Conservation (phyloP, 257 asterid genomes). For the Solanum pinnatisectum region DNA sequence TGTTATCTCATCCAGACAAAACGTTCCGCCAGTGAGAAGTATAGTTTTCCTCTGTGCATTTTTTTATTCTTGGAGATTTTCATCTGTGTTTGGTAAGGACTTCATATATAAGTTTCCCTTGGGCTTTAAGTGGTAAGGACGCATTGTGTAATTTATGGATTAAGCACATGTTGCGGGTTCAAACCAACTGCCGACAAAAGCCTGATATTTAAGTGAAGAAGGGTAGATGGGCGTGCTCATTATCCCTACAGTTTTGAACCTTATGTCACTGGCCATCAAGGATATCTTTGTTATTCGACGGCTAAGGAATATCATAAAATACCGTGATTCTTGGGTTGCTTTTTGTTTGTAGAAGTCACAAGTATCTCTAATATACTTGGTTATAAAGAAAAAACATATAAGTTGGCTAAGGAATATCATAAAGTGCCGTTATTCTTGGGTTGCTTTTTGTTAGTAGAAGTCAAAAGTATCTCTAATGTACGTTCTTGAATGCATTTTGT, state of each 20-base stretch:
- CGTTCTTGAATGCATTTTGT: background rate
- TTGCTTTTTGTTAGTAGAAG: background rate
- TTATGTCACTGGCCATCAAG: background rate
- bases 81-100: background rate
- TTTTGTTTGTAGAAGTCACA: background rate
- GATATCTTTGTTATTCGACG: background rate
- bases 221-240: background rate
- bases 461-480: background rate
- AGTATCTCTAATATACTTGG: background rate
- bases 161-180: background rate
- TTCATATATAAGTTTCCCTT: background rate
- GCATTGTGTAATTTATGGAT: background rate
- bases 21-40: background rate
- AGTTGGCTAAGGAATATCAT: background rate
- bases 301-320: background rate
- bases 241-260: background rate
- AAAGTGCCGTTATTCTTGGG: background rate
- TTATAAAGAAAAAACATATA: background rate
- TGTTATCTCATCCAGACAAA: background rate
- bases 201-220: background rate
- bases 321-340: background rate
- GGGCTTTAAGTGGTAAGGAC: background rate
- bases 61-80: background rate
- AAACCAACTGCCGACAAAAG: background rate
- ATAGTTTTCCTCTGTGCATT: background rate